phyloP scores from a whole-genome alignment of 805 yeast genomes.

The Wickerhamomyces mucosus region DNA sequence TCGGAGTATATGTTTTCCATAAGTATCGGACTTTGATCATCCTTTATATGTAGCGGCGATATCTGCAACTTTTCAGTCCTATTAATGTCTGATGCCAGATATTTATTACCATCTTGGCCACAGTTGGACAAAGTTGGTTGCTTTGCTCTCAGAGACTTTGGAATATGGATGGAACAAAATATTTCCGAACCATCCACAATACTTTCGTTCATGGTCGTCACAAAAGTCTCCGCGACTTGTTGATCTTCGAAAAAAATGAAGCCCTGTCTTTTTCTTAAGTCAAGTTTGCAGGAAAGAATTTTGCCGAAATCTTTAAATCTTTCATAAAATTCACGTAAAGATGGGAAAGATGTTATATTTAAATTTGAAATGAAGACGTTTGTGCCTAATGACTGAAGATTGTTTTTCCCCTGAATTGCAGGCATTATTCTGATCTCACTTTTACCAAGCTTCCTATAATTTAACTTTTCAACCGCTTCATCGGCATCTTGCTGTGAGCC shows the following conservation, averaged over 20 bases:
- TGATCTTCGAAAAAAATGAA: conserved; percentile 29
- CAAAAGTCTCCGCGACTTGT: conserved; percentile 25
- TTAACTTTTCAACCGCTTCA: conserved; percentile 46
- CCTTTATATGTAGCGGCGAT: too few species aligned
- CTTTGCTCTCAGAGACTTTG: conserved; percentile 13
- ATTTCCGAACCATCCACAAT: conserved; percentile 22
- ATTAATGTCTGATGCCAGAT: too few species aligned
- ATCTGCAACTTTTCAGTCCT: too few species aligned
- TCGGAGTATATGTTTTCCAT: too few species aligned
- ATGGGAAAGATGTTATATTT: conserved; percentile 17
- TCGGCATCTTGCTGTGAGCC: conserved; percentile 39
- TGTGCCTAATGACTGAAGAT: conserved; percentile 26
- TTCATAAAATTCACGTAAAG: conserved; percentile 39
- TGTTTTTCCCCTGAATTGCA: conserved; percentile 37
- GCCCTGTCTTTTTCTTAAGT: conserved; percentile 28
- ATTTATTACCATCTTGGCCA: too few species aligned
- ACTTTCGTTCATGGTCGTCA: conserved; percentile 21
- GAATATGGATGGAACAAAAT: conserved; percentile 33
- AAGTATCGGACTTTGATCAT: too few species aligned
- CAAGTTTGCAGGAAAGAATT: conserved; percentile 32
- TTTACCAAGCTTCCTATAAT: conserved; percentile 31
- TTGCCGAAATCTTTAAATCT: conserved; percentile 39
- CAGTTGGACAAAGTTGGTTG: too few species aligned
- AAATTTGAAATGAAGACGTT: conserved; percentile 42
- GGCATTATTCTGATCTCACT: conserved; percentile 49